Evolutionary conservation across 257 asterid species (phyloP).

Genomic region (Linaria vulgaris): DNA sequence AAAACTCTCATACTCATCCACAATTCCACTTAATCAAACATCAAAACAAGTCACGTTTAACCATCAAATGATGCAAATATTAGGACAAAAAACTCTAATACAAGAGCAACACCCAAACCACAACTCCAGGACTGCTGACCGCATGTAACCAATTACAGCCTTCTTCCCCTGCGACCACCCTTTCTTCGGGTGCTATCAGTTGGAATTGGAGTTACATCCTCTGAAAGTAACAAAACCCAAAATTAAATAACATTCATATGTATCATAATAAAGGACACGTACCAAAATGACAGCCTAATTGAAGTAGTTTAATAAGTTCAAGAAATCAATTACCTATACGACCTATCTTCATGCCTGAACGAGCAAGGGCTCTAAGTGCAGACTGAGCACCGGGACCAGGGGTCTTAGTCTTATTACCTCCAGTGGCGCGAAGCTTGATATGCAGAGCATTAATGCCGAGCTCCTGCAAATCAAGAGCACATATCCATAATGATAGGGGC

Average conservation of each 20-base stretch:
- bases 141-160: slow-evolving; percentile 38
- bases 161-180: slow-evolving; percentile 79
- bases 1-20: neutral
- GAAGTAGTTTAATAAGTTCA: neutral
- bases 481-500: neutral
- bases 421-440: slow-evolving; percentile 91
- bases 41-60: slow-evolving; percentile 16
- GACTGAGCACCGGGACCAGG: slow-evolving; percentile 99
- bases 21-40: slow-evolving; percentile 26
- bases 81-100: slow-evolving; percentile 23
- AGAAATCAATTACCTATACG: slow-evolving; percentile 60
- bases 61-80: slow-evolving; percentile 22
- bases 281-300: neutral
- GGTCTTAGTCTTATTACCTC: slow-evolving; percentile 95
- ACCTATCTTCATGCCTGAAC: slow-evolving; percentile 94
- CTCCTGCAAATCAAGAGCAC: slow-evolving; percentile 45
- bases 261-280: neutral
- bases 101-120: slow-evolving; percentile 19
- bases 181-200: slow-evolving; percentile 71
- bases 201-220: slow-evolving; percentile 76
- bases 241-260: neutral
- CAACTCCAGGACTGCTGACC: slow-evolving; percentile 1
- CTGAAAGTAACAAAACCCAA: slow-evolving; percentile 28
- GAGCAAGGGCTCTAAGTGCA: slow-evolving; percentile 93
- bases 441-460: slow-evolving; percentile 87